Evolutionary conservation across 805 yeast species (phyloP).

Genomic region (Maudiozyma bulderi): DNA sequence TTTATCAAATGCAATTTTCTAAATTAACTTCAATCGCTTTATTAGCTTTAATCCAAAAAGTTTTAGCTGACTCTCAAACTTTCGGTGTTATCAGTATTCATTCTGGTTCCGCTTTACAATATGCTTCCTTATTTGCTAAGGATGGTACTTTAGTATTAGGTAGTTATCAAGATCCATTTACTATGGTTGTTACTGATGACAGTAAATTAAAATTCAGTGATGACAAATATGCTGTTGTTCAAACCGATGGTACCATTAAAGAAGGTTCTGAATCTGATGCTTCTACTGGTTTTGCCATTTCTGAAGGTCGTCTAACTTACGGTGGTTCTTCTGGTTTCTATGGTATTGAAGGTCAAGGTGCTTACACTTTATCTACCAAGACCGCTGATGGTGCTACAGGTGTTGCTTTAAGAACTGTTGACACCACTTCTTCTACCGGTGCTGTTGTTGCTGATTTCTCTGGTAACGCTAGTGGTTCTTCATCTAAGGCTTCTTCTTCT

Average conservation of each 20-base stretch:
- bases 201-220: slow-evolving; percentile 26
- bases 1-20: slow-evolving; percentile 4
- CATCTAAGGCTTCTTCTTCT: slow-evolving; percentile 1
- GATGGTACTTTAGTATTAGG: slow-evolving; percentile 16
- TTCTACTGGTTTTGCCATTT: slow-evolving; percentile 32
- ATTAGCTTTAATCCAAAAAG: slow-evolving; percentile 19
- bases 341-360: slow-evolving; percentile 29
- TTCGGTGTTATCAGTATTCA: slow-evolving; percentile 29
- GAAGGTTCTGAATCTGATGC: slow-evolving; percentile 19
- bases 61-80: slow-evolving; percentile 30
- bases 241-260: slow-evolving; percentile 15
- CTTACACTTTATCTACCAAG: slow-evolving; percentile 19
- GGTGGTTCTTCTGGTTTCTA: slow-evolving; percentile 29
- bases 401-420: slow-evolving; percentile 14
- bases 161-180: slow-evolving; percentile 8
- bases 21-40: slow-evolving; percentile 18
- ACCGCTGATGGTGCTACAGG: slow-evolving; percentile 16
- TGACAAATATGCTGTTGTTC: slow-evolving; percentile 25
- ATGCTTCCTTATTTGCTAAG: slow-evolving; percentile 16
- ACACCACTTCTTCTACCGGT: slow-evolving; percentile 7
- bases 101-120: slow-evolving; percentile 31
- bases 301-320: slow-evolving; percentile 31
- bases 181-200: slow-evolving; percentile 25
- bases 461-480: slow-evolving; percentile 5
- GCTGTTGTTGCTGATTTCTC: slow-evolving; percentile 14